Conservation (phyloP, 352 stramenopile species). For the Phytopythium helicoides region DNA sequence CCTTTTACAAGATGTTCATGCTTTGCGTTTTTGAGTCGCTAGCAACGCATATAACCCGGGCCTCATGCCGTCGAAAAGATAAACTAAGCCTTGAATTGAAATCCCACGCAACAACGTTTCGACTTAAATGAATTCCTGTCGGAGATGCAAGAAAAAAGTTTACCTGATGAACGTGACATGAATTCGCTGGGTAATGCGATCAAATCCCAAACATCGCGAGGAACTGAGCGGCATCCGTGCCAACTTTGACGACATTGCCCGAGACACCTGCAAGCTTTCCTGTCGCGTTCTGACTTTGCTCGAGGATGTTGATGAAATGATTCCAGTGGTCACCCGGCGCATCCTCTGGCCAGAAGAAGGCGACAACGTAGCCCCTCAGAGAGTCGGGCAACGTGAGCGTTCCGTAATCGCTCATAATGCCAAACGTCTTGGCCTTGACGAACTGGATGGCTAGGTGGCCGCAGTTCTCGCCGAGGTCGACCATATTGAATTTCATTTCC, state of each 20-base stretch:
- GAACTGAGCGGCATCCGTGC: conserved; percentile 8
- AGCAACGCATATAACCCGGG: too few relatives aligned
- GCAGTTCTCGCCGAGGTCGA: conserved; percentile 13
- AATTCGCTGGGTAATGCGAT: too few relatives aligned
- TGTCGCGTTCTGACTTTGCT: conserved; percentile 3
- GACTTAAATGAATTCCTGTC: too few relatives aligned
- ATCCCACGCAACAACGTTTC: too few relatives aligned
- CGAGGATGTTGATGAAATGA: conserved; percentile 11
- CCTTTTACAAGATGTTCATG: too few relatives aligned
- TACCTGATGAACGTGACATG: too few relatives aligned
- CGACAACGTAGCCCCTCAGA: conserved; percentile 7
- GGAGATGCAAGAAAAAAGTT: too few relatives aligned
- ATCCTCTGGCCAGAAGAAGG: conserved; percentile 15
- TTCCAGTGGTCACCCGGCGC: conserved; percentile 13
- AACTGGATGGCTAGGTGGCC: conserved; percentile 13
- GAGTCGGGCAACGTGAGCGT: conserved; percentile 10
- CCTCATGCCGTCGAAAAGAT: too few relatives aligned
- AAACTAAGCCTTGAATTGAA: too few relatives aligned
- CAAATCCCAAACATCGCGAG: not conserved
- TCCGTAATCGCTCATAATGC: conserved; percentile 12
- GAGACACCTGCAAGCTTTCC: conserved; percentile 7
- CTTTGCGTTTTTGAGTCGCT: too few relatives aligned
- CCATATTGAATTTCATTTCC: conserved; percentile 12
- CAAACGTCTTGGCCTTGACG: conserved; percentile 14
- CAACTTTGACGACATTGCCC: conserved; percentile 10